A percentile compares a stretch with the other conserved stretches of the same genome.
Evolutionary conservation across 2,329 filamentous ascomycete species (phyloP).

Genomic region (Ascochyta rabiei): DNA sequence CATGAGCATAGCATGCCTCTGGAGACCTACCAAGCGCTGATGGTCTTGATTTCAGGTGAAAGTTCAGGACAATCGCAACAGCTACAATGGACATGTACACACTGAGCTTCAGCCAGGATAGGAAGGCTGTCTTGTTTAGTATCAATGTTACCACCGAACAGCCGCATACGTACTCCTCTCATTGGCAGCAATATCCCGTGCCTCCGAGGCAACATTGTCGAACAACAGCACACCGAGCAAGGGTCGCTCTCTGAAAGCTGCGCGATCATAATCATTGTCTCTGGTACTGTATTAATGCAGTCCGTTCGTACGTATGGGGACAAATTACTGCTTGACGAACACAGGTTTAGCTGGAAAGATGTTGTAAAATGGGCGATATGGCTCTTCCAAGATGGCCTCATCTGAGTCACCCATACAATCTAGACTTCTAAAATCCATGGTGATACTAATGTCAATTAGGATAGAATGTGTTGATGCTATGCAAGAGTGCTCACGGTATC

Average conservation of each 20-base stretch:
- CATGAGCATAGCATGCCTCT: neutral
- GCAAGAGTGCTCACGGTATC: neutral
- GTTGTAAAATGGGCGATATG: slow-evolving; percentile 60
- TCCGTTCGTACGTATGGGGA: neutral
- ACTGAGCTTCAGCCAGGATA: slow-evolving; percentile 87
- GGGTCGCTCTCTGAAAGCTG: slow-evolving; percentile 66
- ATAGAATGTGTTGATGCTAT: neutral
- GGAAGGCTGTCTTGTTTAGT: slow-evolving; percentile 63
- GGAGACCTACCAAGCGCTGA: slow-evolving; percentile 24
- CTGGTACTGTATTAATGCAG: slow-evolving; percentile 25
- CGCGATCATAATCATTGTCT: slow-evolving; percentile 50
- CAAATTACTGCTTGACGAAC: slow-evolving; percentile 48
- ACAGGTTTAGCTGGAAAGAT: slow-evolving; percentile 57
- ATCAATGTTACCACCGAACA: neutral
- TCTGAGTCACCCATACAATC: slow-evolving; percentile 37
- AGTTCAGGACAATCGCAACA: slow-evolving; percentile 89
- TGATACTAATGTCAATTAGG: neutral
- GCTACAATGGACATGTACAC: slow-evolving; percentile 91
- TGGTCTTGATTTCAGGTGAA: slow-evolving; percentile 81
- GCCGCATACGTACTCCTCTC: slow-evolving; percentile 63
- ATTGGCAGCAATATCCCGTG: slow-evolving; percentile 79
- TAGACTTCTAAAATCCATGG: slow-evolving; percentile 44
- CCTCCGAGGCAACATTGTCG: slow-evolving; percentile 75
- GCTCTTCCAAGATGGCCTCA: slow-evolving; percentile 39
- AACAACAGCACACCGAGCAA: slow-evolving; percentile 72